Conservation (phyloP, 345 rosid genomes). For the Physaria fendleri region DNA sequence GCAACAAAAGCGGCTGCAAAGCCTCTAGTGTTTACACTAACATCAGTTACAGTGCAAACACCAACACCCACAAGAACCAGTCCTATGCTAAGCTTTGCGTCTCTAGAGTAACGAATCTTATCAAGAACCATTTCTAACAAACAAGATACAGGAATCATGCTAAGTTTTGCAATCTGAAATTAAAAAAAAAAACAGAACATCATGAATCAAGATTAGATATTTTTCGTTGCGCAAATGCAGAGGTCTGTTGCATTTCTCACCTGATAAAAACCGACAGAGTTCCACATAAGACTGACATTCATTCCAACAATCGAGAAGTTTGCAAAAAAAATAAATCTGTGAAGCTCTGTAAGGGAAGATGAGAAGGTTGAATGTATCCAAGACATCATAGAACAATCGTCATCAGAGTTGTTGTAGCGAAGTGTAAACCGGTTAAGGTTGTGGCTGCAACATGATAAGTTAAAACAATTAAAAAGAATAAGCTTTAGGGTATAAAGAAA, state of each 20-base stretch:
- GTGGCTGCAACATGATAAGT: conserved; percentile 82
- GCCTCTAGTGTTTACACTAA: conserved; percentile 82
- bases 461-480: conserved; percentile 24
- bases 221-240: neutral
- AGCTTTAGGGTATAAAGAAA: neutral
- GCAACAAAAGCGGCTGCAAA: conserved; percentile 84
- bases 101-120: conserved; percentile 87
- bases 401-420: conserved; percentile 79
- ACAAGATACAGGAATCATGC: conserved; percentile 97
- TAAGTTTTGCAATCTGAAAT: conserved; percentile 84
- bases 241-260: conserved; percentile 25
- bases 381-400: conserved; percentile 68
- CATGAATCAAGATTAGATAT: conserved; percentile 2
- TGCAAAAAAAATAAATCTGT: conserved; percentile 75
- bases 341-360: conserved; percentile 77
- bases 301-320: conserved; percentile 97
- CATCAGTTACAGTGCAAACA: conserved; percentile 94
- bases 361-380: conserved; percentile 91
- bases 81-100: conserved; percentile 85
- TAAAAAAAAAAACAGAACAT: neutral
- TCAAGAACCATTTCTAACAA: conserved; percentile 87
- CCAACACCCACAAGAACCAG: conserved; percentile 92
- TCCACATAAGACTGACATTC: conserved; percentile 99
- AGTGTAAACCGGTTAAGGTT: conserved; percentile 91
- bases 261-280: conserved; percentile 98